Base-by-base conservation (phyloP, 495 filamentous ascomycete genomes). In the Lasiosphaeris hirsuta region DNA sequence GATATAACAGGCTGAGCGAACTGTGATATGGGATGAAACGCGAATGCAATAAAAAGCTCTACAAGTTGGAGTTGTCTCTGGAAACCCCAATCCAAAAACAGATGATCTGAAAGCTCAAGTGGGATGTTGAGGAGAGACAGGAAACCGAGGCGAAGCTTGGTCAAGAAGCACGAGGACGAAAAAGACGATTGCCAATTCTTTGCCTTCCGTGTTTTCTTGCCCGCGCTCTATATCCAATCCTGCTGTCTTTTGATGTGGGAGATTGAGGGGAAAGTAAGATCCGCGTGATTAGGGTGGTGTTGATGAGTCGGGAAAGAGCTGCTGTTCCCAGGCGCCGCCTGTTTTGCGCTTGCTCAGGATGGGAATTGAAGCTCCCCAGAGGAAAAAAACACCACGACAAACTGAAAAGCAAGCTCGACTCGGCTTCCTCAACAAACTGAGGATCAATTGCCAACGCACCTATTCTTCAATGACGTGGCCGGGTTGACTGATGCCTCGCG, bases 81-180 rank as follows among this genome's bases (percentile, higher is more conserved):
- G 44, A 46, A 54, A 56, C 53, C 39, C 58, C 54, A 45, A 55
- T 64, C 54, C 61, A 59, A 64, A 66, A 66, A 63, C 35, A 45
- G 44, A 58, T 63, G 44, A 43, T 52, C 36, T 30, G 23, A 14
- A 35, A 44, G 37, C 19, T 52, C 40, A 37, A 39, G 49, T 43
- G 48, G 23, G 50, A 37, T 57, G 53, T 46, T 54, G 47, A n/a
- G 30, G 34, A 34, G 47, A 35, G 47, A 40, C 14, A 30, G 35
- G 10, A 11, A 39, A 45, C 18, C 15, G 30, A 19, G 23, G 41
- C 13, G 15, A 15, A 36, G n/a, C 30, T 19, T 41, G 50, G 13
- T 13, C 4, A 9, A 40, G 36, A 9, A 40, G 36, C 15, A 30
- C 36, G 35, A 23, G 37, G 9, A 14, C 7, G 48, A 54, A 41